Evolutionary conservation across 2,329 filamentous ascomycete genomes (phyloP).

Genomic region (Aspergillus fijiensis): DNA sequence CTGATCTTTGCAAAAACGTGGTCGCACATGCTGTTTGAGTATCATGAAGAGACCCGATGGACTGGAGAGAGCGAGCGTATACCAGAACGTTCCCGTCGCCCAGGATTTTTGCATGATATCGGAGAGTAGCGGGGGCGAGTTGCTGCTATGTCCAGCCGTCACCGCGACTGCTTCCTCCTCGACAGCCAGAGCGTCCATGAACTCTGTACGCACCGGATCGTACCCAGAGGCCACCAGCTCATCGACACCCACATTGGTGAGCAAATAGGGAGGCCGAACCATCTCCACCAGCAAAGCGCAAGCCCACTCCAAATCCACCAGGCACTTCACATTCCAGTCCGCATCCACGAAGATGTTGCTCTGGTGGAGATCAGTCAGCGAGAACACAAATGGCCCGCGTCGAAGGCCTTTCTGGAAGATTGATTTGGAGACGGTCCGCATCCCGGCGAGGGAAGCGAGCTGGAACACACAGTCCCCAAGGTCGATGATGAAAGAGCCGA

Average conservation of each 20-base stretch:
- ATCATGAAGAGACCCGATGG: conserved; percentile 20
- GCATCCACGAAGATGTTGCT: conserved; percentile 34
- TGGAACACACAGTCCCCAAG: conserved; percentile 17
- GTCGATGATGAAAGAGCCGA: conserved; percentile 37
- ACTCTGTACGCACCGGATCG: conserved; percentile 3
- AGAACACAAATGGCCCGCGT: conserved; percentile 33
- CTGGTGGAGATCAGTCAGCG: conserved; percentile 39
- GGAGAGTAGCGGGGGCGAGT: neutral
- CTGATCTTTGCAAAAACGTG: conserved; percentile 12
- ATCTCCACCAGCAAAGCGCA: conserved; percentile 27
- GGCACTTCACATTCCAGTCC: conserved; percentile 26
- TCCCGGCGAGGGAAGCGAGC: conserved; percentile 26
- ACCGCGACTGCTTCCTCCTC: conserved; percentile 5
- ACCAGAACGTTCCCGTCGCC: conserved; percentile 21
- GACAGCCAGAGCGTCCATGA: conserved; percentile 7
- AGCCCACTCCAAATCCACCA: conserved; percentile 30
- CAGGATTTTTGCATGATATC: conserved; percentile 21
- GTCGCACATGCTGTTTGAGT: conserved; percentile 22
- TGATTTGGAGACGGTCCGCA: conserved; percentile 28
- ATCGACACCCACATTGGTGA: conserved; percentile 23
- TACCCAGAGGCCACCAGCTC: conserved; percentile 11
- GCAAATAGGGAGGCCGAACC: conserved; percentile 28
- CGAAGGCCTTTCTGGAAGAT: conserved; percentile 32
- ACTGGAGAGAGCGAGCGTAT: conserved; percentile 19
- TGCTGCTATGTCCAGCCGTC: too few species aligned